Percentiles rank a stretch among this genome's conserved stretches.
These are phyloP conservation scores for Begonia loranthoides DNA, from an alignment of 306 rosid species.

Conservation along the genomic window DNA sequence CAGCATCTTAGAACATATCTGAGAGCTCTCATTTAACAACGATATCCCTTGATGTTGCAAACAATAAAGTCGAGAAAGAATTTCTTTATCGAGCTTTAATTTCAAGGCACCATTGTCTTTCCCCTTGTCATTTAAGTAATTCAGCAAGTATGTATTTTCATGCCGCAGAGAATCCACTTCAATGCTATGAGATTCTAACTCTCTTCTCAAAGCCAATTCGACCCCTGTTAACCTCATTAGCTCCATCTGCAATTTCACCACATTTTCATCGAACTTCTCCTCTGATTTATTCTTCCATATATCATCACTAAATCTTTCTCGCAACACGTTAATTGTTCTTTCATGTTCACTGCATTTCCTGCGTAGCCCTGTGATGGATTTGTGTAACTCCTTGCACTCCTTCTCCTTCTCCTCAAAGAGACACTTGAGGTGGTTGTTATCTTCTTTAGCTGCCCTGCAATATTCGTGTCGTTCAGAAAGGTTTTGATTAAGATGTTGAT, in stretches of 20 bases:
- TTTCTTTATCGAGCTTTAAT: constrained; percentile 66
- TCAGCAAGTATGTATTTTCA: constrained; percentile 59
- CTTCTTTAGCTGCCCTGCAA: constrained; percentile 46
- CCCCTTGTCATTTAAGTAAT: constrained; percentile 55
- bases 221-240: constrained; percentile 67
- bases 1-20: constrained; percentile 53
- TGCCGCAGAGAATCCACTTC: constrained; percentile 90
- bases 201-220: constrained; percentile 69
- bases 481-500: constrained; percentile 37
- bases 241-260: constrained; percentile 63
- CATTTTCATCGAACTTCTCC: constrained; percentile 45
- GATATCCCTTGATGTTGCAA: constrained; percentile 75
- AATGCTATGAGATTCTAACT: constrained; percentile 58
- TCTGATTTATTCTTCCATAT: constrained; percentile 26
- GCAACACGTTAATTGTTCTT: constrained; percentile 72
- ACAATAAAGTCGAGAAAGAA: constrained; percentile 47
- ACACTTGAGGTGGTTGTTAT: constrained; percentile 34
- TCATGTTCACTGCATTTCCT: constrained; percentile 86
- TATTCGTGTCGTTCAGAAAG: constrained; percentile 50
- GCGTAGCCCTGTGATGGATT: constrained; percentile 52
- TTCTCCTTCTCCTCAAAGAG: constrained; percentile 65
- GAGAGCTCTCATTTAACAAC: constrained; percentile 58
- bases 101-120: constrained; percentile 50
- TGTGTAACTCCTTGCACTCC: constrained; percentile 76
- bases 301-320: constrained; percentile 42